These are phyloP conservation scores for Eudorina sp. DNA, from an alignment of 139 green algal species.

Conservation along the genomic window DNA sequence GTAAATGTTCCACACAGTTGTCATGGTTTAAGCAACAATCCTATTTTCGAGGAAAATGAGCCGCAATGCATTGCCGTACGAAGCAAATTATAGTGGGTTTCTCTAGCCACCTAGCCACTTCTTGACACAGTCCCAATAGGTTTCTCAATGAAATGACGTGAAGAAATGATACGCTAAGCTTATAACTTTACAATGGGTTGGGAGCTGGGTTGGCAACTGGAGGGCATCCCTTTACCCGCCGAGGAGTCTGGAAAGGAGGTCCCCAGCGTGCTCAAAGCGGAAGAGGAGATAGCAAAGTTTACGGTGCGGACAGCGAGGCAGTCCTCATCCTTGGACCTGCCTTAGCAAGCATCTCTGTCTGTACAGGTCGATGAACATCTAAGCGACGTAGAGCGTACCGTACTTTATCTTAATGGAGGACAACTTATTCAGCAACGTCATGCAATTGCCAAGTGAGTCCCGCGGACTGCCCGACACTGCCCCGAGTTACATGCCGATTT, in stretches of 20 bases:
- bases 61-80: neutral
- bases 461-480: neutral
- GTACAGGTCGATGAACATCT: constrained; percentile 62
- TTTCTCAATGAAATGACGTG: neutral
- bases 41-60: neutral
- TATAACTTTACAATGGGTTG: neutral
- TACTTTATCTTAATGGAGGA: constrained; percentile 62
- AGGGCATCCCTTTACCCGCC: constrained; percentile 12
- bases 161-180: constrained; percentile 2
- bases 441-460: constrained; percentile 62
- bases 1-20: too few relatives aligned
- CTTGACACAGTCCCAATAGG: neutral
- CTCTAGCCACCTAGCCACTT: neutral
- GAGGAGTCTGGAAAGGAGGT: constrained; percentile 54
- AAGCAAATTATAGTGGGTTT: too few relatives aligned
- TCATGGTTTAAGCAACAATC: neutral
- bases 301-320: constrained; percentile 26
- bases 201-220: constrained; percentile 19
- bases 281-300: constrained; percentile 59
- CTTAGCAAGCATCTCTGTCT: constrained; percentile 3
- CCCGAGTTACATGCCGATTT: constrained; percentile 18
- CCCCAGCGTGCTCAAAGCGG: constrained; percentile 46
- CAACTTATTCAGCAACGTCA: constrained; percentile 61
- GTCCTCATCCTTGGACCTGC: neutral
- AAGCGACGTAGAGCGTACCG: constrained; percentile 59